phyloP scores from a whole-genome alignment of 345 rosid species.

The Pugionium cornutum region DNA sequence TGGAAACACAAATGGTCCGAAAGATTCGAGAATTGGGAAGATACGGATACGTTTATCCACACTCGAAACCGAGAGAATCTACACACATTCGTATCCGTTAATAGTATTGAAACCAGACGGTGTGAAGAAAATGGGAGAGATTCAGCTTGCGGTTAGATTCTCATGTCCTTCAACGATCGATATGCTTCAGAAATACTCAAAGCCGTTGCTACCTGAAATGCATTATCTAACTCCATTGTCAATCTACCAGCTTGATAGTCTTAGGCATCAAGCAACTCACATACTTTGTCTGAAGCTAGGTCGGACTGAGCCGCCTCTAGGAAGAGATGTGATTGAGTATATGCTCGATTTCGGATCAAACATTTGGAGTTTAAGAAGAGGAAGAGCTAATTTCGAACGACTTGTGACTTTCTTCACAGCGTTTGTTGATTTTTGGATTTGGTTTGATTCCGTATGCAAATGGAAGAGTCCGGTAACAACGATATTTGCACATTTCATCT shows the following conservation, averaged over 20 bases:
- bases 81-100: conserved; percentile 51
- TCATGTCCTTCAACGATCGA: conserved; percentile 41
- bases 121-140: conserved; percentile 53
- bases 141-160: conserved; percentile 48
- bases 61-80: conserved; percentile 40
- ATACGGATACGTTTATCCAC: conserved; percentile 51
- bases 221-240: conserved; percentile 46
- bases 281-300: conserved; percentile 39
- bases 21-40: conserved; percentile 49
- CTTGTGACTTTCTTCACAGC: conserved; percentile 21
- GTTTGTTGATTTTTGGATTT: conserved; percentile 25
- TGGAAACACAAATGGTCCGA: conserved; percentile 12
- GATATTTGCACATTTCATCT: conserved; percentile 46
- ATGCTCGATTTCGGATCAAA: conserved; percentile 41
- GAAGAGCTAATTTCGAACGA: conserved; percentile 40
- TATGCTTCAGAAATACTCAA: conserved; percentile 43
- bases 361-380: conserved; percentile 43
- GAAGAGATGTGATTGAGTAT: conserved; percentile 46
- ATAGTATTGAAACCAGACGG: conserved; percentile 46
- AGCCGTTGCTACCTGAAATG: conserved; percentile 49
- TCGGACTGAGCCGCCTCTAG: conserved; percentile 42
- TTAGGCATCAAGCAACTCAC: conserved; percentile 49
- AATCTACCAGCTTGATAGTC: conserved; percentile 41
- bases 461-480: conserved; percentile 45
- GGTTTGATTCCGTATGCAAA: conserved; percentile 41